Evolutionary conservation across 495 filamentous ascomycete species (phyloP).

Genomic region (Penicillium lividum): DNA sequence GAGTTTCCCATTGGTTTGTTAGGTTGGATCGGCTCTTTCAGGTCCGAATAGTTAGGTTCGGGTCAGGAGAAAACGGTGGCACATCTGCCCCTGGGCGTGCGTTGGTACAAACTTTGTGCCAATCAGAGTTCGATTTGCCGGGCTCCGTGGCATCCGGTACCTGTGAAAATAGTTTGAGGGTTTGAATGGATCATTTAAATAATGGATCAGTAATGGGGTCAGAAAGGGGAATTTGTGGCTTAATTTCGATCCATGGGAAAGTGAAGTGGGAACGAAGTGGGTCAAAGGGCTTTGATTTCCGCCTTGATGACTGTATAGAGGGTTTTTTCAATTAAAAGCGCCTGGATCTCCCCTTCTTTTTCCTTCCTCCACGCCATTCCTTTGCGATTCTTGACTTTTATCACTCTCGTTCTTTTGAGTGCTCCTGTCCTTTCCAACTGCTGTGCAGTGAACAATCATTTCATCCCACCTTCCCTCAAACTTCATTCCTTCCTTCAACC

Average conservation of each 20-base stretch:
- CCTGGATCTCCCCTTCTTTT: neutral
- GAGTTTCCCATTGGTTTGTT: neutral
- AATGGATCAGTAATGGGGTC: neutral
- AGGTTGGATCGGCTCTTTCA: slow-evolving; percentile 7
- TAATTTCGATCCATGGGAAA: slow-evolving; percentile 6
- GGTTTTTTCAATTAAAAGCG: slow-evolving; percentile 1
- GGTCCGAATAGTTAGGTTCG: slow-evolving; percentile 1
- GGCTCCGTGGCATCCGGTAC: slow-evolving; percentile 5
- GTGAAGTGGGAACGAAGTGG: neutral
- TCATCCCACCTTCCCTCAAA: slow-evolving; percentile 13
- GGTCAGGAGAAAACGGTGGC: slow-evolving; percentile 6
- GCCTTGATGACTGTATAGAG: neutral
- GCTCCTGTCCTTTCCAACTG: slow-evolving; percentile 22
- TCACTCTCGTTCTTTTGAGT: slow-evolving; percentile 33
- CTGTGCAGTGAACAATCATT: no score
- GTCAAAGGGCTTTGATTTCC: neutral
- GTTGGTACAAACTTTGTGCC: slow-evolving; percentile 6
- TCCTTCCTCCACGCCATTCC: slow-evolving; percentile 8
- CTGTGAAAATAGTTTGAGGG: slow-evolving; percentile 5
- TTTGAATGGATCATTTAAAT: neutral
- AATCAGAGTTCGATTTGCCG: neutral
- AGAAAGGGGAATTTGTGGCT: slow-evolving; percentile 2
- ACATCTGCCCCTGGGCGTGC: slow-evolving; percentile 7
- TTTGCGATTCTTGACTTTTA: slow-evolving; percentile 18
- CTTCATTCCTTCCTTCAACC: slow-evolving; percentile 5